These are phyloP conservation scores for Mesembryanthemum crystallinum DNA, from an alignment of 148 eudicot species.

Conservation along the genomic window DNA sequence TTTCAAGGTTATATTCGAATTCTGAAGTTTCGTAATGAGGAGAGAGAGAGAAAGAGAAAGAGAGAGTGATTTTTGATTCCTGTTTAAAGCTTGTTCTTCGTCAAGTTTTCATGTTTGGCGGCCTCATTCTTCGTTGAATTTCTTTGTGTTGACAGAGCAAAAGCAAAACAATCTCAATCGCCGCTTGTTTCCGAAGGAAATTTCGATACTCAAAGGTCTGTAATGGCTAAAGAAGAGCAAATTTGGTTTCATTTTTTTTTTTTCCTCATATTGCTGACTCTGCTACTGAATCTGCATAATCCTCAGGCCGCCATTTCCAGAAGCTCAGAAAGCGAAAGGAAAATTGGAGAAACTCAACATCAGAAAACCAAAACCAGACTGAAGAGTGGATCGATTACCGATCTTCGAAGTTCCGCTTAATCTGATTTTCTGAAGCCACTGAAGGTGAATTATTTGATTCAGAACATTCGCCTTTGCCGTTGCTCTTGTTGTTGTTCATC, in stretches of 20 bases:
- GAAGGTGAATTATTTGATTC: slow-evolving; percentile 1
- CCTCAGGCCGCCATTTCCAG: background rate
- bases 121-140: background rate
- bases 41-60: background rate
- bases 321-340: background rate
- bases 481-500: background rate
- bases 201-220: background rate
- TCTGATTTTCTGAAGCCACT: background rate
- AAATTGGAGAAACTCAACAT: background rate
- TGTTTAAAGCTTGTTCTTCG: background rate
- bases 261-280: background rate
- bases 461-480: background rate
- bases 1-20: background rate
- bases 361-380: background rate
- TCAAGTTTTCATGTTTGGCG: background rate
- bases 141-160: background rate
- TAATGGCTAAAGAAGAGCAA: background rate
- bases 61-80: background rate
- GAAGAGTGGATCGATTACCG: background rate
- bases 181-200: background rate
- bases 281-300: background rate
- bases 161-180: background rate
- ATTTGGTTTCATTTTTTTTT: background rate
- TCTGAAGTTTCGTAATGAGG: background rate
- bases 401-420: background rate